Conservation (phyloP, 768 basidiomycete species). For the Wakefieldia striispora region DNA sequence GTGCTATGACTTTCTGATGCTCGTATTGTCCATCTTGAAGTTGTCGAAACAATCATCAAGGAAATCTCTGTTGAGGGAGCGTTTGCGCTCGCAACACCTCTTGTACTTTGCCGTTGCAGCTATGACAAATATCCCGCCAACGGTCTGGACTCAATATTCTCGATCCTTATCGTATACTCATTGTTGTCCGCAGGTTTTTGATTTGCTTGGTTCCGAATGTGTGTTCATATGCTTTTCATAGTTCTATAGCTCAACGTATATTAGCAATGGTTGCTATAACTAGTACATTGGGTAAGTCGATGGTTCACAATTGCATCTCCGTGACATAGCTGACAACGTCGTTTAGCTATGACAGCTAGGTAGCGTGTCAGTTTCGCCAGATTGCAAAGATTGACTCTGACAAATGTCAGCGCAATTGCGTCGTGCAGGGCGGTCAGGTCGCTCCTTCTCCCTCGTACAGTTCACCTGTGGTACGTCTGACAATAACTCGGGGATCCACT, state of each 20-base stretch:
- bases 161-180: neutral
- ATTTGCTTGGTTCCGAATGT: constrained; percentile 1
- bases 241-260: no score
- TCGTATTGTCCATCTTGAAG: constrained; percentile 15
- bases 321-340: neutral
- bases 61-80: constrained; percentile 14
- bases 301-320: neutral
- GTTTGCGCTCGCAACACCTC: constrained; percentile 19
- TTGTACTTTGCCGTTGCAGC: constrained; percentile 19
- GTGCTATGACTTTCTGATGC: constrained; percentile 19
- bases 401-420: constrained; percentile 10
- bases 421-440: constrained; percentile 17
- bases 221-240: no score
- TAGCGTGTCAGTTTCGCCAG: neutral
- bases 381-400: neutral
- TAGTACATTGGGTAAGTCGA: constrained; percentile 8
- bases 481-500: neutral
- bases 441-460: constrained; percentile 10
- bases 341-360: constrained; percentile 17
- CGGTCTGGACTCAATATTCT: neutral
- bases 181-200: constrained; percentile 10
- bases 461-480: neutral
- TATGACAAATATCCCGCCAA: constrained; percentile 16
- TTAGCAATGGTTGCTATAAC: constrained; percentile 3
- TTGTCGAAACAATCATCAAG: constrained; percentile 13